phyloP scores from a whole-genome alignment of 352 stramenopile genomes.

The Phytopythium montanum region DNA sequence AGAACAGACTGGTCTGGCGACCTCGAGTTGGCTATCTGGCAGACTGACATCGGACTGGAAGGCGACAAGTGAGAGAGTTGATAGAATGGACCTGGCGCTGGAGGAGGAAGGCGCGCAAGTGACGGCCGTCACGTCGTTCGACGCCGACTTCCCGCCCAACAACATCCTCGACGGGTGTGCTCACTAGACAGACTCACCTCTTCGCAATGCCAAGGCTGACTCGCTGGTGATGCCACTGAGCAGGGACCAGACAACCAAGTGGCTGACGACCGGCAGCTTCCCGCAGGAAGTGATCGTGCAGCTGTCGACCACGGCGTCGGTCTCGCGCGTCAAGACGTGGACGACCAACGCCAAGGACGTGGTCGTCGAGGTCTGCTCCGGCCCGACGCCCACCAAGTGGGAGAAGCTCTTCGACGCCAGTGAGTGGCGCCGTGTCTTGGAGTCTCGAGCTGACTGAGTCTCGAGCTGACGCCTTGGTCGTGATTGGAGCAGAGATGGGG shows the following conservation, averaged over 20 bases:
- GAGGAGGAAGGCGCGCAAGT: slow-evolving; percentile 82
- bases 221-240: background rate
- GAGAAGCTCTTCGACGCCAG: slow-evolving; percentile 73
- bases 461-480: background rate
- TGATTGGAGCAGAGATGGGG: slow-evolving; percentile 42
- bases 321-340: slow-evolving; percentile 81
- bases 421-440: slow-evolving; percentile 10
- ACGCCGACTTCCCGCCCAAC: slow-evolving; percentile 56
- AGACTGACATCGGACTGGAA: background rate
- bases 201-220: background rate
- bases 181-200: background rate
- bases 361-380: slow-evolving; percentile 60
- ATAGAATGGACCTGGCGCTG: slow-evolving; percentile 80
- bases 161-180: slow-evolving; percentile 80
- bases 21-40: background rate
- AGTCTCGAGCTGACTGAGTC: too few species aligned
- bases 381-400: slow-evolving; percentile 72
- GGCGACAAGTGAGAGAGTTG: background rate
- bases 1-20: too few species aligned
- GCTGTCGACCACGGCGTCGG: slow-evolving; percentile 66
- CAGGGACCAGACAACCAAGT: slow-evolving; percentile 76
- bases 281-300: slow-evolving; percentile 82
- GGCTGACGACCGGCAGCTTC: slow-evolving; percentile 78
- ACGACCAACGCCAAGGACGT: slow-evolving; percentile 74
- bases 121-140: slow-evolving; percentile 75